phyloP scores from a whole-genome alignment of 371 early-diverging fungal genomes.

The Mortierella sp. region DNA sequence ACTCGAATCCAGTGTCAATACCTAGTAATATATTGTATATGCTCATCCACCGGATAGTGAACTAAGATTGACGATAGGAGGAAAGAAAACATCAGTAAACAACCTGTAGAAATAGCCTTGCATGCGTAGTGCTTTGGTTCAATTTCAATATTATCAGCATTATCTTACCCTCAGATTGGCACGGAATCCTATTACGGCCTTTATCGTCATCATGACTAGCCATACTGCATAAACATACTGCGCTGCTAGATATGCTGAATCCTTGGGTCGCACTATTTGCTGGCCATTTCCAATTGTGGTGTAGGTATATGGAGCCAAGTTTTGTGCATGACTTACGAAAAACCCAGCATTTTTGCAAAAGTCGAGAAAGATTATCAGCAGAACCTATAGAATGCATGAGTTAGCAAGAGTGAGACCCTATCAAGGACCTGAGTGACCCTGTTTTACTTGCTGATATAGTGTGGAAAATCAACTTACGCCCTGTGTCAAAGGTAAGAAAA shows the following conservation, averaged over 20 bases:
- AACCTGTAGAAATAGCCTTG: too few species aligned
- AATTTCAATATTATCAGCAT: not conserved
- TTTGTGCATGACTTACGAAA: constrained; percentile 28
- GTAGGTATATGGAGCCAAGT: constrained; percentile 2
- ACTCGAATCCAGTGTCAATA: constrained; percentile 43
- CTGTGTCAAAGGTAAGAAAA: constrained; percentile 49
- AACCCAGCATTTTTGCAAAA: constrained; percentile 44
- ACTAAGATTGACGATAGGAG: constrained; percentile 9
- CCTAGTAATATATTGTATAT: constrained; percentile 44
- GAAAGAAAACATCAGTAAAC: not conserved
- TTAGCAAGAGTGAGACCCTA: not conserved
- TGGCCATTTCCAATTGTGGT: constrained; percentile 7
- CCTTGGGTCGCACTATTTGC: constrained; percentile 11
- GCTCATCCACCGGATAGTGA: constrained; percentile 50
- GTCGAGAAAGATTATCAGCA: constrained; percentile 39
- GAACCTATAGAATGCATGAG: constrained; percentile 21
- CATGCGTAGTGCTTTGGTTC: too few species aligned
- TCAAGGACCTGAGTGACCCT: not conserved
- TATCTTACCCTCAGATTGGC: constrained; percentile 41
- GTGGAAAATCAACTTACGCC: constrained; percentile 44
- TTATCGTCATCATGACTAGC: constrained; percentile 40
- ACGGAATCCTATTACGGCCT: constrained; percentile 42
- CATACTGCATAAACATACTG: constrained; percentile 47
- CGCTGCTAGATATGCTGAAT: constrained; percentile 34
- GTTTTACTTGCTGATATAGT: not conserved